Conservation (phyloP, 305 asterid species). For the Fraxinus sp. region DNA sequence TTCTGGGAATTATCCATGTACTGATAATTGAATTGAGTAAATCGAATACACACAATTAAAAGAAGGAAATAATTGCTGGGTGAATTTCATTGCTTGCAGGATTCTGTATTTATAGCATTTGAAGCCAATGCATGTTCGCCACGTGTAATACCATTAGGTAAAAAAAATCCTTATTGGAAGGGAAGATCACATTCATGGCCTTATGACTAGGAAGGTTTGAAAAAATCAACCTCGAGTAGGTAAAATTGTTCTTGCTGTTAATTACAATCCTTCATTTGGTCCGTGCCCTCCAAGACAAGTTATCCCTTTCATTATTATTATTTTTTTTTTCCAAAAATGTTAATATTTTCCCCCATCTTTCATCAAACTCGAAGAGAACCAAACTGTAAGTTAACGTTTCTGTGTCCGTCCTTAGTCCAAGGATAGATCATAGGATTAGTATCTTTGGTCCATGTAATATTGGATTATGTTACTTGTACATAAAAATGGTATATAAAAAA, state of each 20-base stretch:
- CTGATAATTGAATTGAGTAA: neutral
- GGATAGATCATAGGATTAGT: neutral
- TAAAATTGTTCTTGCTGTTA: neutral
- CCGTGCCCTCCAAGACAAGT: neutral
- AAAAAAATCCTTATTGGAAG: neutral
- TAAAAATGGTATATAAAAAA: too few species aligned
- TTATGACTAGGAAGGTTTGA: neutral
- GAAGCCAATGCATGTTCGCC: neutral
- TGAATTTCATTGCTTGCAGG: neutral
- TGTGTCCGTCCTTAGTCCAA: too few species aligned
- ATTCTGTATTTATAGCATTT: constrained; percentile 23
- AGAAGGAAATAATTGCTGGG: neutral
- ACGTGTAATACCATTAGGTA: neutral
- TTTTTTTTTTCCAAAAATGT: too few species aligned
- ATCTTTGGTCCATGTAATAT: neutral
- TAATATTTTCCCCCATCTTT: too few species aligned
- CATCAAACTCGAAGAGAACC: too few species aligned
- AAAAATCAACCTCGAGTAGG: neutral
- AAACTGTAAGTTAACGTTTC: too few species aligned
- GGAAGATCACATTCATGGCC: neutral
- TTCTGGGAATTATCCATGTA: constrained; percentile 55
- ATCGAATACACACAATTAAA: neutral
- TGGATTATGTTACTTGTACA: too few species aligned
- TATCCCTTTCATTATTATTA: neutral
- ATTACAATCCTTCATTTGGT: neutral